phyloP scores from a whole-genome alignment of 352 stramenopile species.

The Saprolegnia parasitica region DNA sequence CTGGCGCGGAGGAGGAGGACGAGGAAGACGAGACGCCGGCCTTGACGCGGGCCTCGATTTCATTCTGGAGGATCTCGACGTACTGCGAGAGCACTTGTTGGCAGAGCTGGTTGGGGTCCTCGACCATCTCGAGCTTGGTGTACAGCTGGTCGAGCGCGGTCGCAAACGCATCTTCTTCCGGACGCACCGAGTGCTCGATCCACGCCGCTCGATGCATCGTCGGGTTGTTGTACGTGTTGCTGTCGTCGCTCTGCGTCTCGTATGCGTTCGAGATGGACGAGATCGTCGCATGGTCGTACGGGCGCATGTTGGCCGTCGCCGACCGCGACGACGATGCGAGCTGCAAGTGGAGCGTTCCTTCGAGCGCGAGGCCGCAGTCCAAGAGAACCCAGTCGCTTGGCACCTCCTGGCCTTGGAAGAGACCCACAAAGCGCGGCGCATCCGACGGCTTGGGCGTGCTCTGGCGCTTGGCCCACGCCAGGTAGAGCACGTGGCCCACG shows the following conservation, averaged over 20 bases:
- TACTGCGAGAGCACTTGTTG: constrained; percentile 71
- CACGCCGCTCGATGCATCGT: constrained; percentile 35
- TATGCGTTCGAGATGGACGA: constrained; percentile 73
- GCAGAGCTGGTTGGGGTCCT: constrained; percentile 66
- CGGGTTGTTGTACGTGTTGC: constrained; percentile 27
- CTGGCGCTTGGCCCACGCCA: constrained; percentile 55
- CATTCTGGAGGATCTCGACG: constrained; percentile 65
- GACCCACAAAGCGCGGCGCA: constrained; percentile 39
- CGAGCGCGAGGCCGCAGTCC: constrained; percentile 71
- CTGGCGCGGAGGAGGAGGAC: constrained; percentile 7
- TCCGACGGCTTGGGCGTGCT: constrained; percentile 44
- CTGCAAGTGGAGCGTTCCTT: constrained; percentile 68
- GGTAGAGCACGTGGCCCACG: constrained; percentile 59
- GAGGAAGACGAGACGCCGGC: constrained; percentile 22
- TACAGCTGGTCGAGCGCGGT: constrained; percentile 76
- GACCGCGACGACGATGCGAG: constrained; percentile 30
- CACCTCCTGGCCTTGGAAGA: constrained; percentile 69
- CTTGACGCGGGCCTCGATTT: constrained; percentile 44
- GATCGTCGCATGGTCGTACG: constrained; percentile 54
- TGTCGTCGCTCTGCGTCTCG: constrained; percentile 25
- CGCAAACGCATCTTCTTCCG: constrained; percentile 70
- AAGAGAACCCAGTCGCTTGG: constrained; percentile 75
- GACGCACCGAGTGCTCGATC: constrained; percentile 56
- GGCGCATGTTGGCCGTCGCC: not conserved
- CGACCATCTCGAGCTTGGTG: constrained; percentile 56